Evolutionary conservation across 1,139 yeast species (phyloP), one percentile per base, ranked within the genome.

Genomic region (Candida tunisiensis): DNA sequence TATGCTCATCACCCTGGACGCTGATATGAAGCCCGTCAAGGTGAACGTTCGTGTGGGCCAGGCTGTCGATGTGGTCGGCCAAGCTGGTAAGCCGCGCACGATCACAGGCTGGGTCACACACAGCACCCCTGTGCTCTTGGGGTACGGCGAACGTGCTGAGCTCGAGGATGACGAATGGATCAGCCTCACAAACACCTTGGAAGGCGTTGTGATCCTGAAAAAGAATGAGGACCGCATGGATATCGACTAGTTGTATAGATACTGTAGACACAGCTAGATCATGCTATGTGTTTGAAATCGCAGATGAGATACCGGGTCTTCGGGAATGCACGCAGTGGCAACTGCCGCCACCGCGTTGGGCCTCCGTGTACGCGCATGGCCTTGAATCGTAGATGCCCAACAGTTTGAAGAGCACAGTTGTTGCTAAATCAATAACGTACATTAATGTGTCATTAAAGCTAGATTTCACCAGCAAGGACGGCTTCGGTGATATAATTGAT

Each of bases 21-120:
- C 85, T 49, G 70, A 77, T 16, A 68, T 88, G 49, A 64, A 73
- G 39, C 95, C 95, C 19, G 58, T 88, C 39, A 88, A 88, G 60
- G 96, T 88, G 8, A 88, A 83, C 42, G 98, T 88, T 6, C 71
- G 98, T 47, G 96, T 91, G 21, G 98, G 98, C 38, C 95, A 88
- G 58, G 96, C 98, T 4, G 98, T 91, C 25, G 98, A 91, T 51
- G 82, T 85, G 25, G 96, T 91, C 35, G 98, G 98, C 20, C 96
- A 85, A 53, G 98, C 96, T 0, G 98, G 99, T 59, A 82, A 82
- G 44, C 98, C 98, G 23, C 88, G 88, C 60, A 85, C 95, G 15
- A 91, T 91, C 28, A 91, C 98, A 4, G 98, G 98, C 23, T 91
- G 98, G 98, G 96, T 88, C 15, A 91, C 99, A 2, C 98, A 91